Conservation (phyloP, 805 yeast genomes). For the Suhomyces canberraensis region DNA sequence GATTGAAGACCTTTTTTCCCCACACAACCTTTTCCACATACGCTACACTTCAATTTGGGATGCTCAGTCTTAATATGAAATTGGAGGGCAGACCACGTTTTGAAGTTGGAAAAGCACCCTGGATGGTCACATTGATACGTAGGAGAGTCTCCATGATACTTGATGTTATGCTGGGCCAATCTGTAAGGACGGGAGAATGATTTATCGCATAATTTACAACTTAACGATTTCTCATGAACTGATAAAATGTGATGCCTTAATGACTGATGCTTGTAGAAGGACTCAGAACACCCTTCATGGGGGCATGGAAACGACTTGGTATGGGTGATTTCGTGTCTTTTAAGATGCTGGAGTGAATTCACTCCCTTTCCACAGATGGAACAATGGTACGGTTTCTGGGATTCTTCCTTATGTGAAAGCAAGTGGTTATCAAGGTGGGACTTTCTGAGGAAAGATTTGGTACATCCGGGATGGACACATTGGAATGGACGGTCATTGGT, state of each 20-base stretch:
- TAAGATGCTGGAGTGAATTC: constrained; percentile 73
- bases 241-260: constrained; percentile 67
- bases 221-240: constrained; percentile 55
- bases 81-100: constrained; percentile 72
- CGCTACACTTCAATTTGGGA: constrained; percentile 59
- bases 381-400: constrained; percentile 70
- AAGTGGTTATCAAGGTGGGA: constrained; percentile 79
- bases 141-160: constrained; percentile 56
- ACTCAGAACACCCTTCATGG: constrained; percentile 58
- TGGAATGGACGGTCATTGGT: constrained; percentile 74
- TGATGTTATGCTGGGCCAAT: constrained; percentile 62
- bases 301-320: constrained; percentile 59
- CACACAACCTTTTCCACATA: constrained; percentile 70
- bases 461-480: constrained; percentile 58
- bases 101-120: constrained; percentile 58
- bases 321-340: constrained; percentile 82
- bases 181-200: constrained; percentile 61
- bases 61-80: constrained; percentile 70
- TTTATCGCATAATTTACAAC: constrained; percentile 63
- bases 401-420: constrained; percentile 53
- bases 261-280: constrained; percentile 73
- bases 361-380: constrained; percentile 78
- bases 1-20: constrained; percentile 66
- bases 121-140: constrained; percentile 60
- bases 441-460: constrained; percentile 63